Base-by-base conservation (phyloP, 208 protist species). In the Acanthamoeba polyphaga region DNA sequence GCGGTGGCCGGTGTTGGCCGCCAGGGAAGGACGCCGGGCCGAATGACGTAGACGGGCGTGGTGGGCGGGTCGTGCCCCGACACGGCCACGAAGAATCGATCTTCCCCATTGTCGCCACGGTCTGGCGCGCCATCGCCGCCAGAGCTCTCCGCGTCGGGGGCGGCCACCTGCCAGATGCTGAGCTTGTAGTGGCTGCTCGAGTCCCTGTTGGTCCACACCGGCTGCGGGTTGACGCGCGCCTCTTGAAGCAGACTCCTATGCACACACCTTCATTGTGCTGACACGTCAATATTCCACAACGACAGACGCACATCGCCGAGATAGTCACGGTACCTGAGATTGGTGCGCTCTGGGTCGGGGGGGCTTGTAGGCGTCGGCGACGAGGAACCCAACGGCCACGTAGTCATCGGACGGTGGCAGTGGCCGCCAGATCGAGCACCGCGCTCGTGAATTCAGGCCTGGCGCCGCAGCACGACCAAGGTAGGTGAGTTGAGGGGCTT, bases 161-260 rank as follows among this genome's bases (percentile, higher is more conserved):
- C 29, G 7, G 32, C 70, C 34, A 84, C 74, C 46, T 55, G 74
- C 74, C 74, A 84, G 2, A 84, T 53, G 74, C 74, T 84, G 43
- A 84, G 43, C 74, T 84, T 84, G 74, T 84, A 84, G 24, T 84
- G 74, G 43, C 74, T 84, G 74, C n/a, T 58, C 74, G 74, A 84
- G 34, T 55, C 43, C 2, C 46, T 17, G 74, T 84, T 84, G 74
- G 34, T 51, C 74, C 74, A 84, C 74, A 84, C 74, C 10, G 74
- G 74, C 74, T 53, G 38, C n/a, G 74, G 74, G 27, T 84, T 55
- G 74, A 84, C 74, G 43, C 74, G 29, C 24, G 74, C 43, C 34
- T 32, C 24, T 5, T 46, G n/a, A 7, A 84, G 43, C 46, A 84
- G 2, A 38, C 74, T 84, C 74, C 53, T 84, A 8, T 84, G 74